These are phyloP conservation scores for Claviceps citrina DNA, from an alignment of 2,329 filamentous ascomycete genomes.

Conservation along the genomic window DNA sequence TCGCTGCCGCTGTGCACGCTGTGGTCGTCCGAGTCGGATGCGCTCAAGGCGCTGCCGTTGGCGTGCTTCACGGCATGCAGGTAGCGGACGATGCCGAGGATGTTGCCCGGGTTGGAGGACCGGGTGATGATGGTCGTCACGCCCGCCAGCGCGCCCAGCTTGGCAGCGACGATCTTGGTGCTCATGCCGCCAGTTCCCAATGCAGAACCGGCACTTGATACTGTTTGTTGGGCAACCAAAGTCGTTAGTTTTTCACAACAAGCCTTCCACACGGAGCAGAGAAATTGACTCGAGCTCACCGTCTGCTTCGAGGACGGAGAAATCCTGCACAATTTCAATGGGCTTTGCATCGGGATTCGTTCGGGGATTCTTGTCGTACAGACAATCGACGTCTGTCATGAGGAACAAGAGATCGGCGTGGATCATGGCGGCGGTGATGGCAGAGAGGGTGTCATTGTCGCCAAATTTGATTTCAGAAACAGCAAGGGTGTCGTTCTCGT, in stretches of 20 bases:
- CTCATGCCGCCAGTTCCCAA: conserved; percentile 93
- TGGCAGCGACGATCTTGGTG: conserved; percentile 89
- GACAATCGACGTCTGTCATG: conserved; percentile 96
- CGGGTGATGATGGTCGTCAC: conserved; percentile 92
- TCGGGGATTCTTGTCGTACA: conserved; percentile 92
- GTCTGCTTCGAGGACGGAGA: conserved; percentile 67
- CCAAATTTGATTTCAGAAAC: conserved; percentile 99
- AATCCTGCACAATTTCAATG: conserved; percentile 87
- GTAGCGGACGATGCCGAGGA: conserved; percentile 71
- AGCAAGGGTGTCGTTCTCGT: conserved; percentile 93
- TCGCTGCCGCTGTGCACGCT: conserved; percentile 5
- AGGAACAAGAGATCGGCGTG: conserved; percentile 92
- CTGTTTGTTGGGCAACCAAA: conserved; percentile 23
- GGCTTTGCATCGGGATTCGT: conserved; percentile 70
- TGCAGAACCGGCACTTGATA: conserved; percentile 75
- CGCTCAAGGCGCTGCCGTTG: conserved; percentile 1
- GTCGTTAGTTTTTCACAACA: conserved; percentile 8
- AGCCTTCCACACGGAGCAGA: background rate
- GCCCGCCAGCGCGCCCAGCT: conserved; percentile 81
- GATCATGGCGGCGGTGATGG: conserved; percentile 93
- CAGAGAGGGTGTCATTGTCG: conserved; percentile 93
- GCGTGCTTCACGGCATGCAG: conserved; percentile 34
- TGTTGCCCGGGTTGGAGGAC: conserved; percentile 86
- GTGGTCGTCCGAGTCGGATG: conserved; percentile 11
- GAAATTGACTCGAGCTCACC: conserved; percentile 26